Conservation (phyloP, 179 eudicot species). For the Beta corolliflora region DNA sequence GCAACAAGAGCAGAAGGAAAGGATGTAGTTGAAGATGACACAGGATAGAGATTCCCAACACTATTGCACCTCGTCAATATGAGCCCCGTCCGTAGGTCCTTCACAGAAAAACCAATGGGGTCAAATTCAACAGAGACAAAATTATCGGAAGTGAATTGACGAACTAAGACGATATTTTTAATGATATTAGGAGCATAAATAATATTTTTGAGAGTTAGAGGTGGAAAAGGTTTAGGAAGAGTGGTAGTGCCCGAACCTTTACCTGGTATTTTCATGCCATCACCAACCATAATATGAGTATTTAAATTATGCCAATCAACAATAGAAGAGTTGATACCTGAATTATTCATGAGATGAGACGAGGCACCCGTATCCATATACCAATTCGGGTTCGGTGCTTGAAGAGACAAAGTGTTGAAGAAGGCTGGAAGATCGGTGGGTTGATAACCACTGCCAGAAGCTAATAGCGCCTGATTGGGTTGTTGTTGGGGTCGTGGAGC, state of each 20-base stretch:
- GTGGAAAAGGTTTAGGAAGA: neutral
- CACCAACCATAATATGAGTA: neutral
- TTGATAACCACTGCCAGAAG: neutral
- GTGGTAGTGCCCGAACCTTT: neutral
- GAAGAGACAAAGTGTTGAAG: neutral
- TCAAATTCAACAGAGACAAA: neutral
- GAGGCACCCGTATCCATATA: conserved; percentile 1
- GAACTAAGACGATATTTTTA: neutral
- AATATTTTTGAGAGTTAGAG: neutral
- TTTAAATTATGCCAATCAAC: neutral
- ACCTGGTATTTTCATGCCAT: neutral
- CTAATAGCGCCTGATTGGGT: neutral
- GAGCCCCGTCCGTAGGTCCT: too few relatives aligned
- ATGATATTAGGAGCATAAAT: neutral
- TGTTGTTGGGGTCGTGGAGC: neutral
- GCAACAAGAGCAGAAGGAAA: neutral
- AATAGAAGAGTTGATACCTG: neutral
- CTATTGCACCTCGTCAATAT: neutral
- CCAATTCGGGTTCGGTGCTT: neutral
- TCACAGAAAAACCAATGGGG: too few relatives aligned
- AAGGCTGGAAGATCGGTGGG: neutral
- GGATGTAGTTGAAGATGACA: neutral
- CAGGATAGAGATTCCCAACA: neutral
- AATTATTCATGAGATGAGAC: neutral
- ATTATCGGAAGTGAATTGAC: neutral